phyloP scores from a whole-genome alignment of 2,329 filamentous ascomycete species.

The Epichloe sylvatica region DNA sequence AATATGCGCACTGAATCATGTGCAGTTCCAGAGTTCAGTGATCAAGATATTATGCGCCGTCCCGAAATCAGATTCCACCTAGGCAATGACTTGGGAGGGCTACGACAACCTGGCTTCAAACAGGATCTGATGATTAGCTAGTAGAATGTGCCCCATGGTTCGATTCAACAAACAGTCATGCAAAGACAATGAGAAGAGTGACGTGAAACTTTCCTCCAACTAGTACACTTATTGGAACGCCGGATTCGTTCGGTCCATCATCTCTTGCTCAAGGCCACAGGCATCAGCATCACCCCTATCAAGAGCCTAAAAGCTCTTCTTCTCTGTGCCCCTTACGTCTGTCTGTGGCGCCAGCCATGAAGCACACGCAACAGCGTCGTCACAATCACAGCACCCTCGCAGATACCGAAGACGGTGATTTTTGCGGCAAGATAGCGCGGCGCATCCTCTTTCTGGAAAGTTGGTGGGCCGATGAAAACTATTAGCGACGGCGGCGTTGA shows the following conservation, averaged over 20 bases:
- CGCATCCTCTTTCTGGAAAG: slow-evolving; percentile 25
- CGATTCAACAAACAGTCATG: background rate
- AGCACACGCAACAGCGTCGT: too few species aligned
- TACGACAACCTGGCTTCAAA: background rate
- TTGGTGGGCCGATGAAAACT: slow-evolving; percentile 21
- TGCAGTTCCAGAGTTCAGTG: too few species aligned
- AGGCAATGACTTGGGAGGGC: background rate
- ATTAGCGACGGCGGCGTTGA: slow-evolving; percentile 29
- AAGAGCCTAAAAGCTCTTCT: slow-evolving; percentile 14
- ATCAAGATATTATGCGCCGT: too few species aligned
- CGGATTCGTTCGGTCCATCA: slow-evolving; percentile 22
- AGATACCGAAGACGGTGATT: too few species aligned
- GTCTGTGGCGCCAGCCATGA: too few species aligned
- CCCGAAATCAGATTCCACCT: background rate
- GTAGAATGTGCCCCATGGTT: too few species aligned
- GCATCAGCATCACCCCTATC: slow-evolving; percentile 18
- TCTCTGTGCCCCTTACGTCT: slow-evolving; percentile 23
- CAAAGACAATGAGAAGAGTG: too few species aligned
- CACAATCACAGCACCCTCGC: too few species aligned
- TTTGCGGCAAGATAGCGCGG: slow-evolving; percentile 24
- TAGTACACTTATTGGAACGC: slow-evolving; percentile 13
- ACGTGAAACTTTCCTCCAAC: background rate
- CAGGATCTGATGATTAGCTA: background rate
- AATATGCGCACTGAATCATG: too few species aligned
- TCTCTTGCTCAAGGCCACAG: slow-evolving; percentile 11